A percentile compares a stretch with the other conserved stretches of the same genome.
These are phyloP conservation scores for Paspalum vaginatum DNA, from an alignment of 176 grass and related monocot species.

Conservation along the genomic window DNA sequence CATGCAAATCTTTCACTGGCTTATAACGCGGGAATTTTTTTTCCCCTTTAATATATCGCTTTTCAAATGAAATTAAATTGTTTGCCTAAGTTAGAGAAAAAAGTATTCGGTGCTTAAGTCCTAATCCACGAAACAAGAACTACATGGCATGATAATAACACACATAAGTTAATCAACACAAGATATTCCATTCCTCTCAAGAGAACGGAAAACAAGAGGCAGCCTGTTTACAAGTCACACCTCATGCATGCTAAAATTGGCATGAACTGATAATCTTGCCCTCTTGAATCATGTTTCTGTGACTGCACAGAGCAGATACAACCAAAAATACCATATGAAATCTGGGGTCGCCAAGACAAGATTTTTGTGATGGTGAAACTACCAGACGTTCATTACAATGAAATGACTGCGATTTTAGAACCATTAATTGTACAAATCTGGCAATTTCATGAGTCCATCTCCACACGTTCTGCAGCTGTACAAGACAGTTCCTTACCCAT, in stretches of 20 bases:
- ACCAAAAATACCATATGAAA: conserved; percentile 20
- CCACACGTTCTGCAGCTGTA: conserved; percentile 46
- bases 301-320: conserved; percentile 25
- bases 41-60: no score
- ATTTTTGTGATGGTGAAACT: neutral
- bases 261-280: conserved; percentile 18
- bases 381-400: neutral
- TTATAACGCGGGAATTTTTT: no score
- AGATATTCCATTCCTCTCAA: neutral
- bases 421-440: neutral
- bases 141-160: neutral
- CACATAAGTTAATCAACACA: neutral
- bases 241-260: conserved; percentile 22
- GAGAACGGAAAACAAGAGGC: neutral
- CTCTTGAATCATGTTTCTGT: conserved; percentile 1
- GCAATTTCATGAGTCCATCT: conserved; percentile 48
- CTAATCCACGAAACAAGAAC: neutral
- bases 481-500: conserved; percentile 59
- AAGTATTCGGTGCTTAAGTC: neutral
- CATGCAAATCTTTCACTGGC: no score
- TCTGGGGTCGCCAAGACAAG: neutral
- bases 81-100: neutral
- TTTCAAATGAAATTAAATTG: no score
- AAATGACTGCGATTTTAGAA: neutral
- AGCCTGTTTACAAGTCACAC: conserved; percentile 23